Evolutionary conservation across 257 asterid species (phyloP).

Genomic region (Solanum phureja): DNA sequence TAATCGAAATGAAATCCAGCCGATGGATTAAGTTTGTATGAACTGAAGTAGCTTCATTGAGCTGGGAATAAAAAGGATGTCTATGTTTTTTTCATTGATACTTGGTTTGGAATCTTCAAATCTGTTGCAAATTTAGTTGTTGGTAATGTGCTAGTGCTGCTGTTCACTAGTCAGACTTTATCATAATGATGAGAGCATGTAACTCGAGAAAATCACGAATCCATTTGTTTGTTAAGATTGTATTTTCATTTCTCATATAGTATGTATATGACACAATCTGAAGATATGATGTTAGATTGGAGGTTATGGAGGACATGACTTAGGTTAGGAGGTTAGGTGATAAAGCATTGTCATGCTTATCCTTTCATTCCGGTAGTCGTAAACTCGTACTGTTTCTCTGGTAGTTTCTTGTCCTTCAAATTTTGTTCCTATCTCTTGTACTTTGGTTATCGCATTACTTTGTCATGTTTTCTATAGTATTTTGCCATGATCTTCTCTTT

Average conservation of each 20-base stretch:
- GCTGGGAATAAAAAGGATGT: not conserved
- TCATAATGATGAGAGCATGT: not conserved
- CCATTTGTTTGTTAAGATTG: not conserved
- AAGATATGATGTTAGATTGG: not conserved
- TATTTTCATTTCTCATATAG: not conserved
- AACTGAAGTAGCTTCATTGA: not conserved
- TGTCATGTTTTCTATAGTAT: not conserved
- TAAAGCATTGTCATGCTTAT: not conserved
- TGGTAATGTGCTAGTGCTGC: not conserved
- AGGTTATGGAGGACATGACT: not conserved
- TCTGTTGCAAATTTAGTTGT: not conserved
- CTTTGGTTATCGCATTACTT: not conserved
- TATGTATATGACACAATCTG: not conserved
- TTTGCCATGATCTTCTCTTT: not conserved
- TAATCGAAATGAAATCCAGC: not conserved
- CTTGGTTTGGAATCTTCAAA: not conserved
- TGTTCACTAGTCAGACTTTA: not conserved
- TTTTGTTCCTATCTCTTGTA: not conserved
- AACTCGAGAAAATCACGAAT: not conserved
- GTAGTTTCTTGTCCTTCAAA: not conserved
- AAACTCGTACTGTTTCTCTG: not conserved
- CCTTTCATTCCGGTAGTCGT: not conserved
- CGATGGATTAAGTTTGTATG: not conserved
- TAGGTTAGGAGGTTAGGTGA: not conserved
- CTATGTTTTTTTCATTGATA: not conserved